Evolutionary conservation across 768 basidiomycete species (phyloP), one percentile per base, ranked within the genome.

Genomic region (Termitomyces sp.): DNA sequence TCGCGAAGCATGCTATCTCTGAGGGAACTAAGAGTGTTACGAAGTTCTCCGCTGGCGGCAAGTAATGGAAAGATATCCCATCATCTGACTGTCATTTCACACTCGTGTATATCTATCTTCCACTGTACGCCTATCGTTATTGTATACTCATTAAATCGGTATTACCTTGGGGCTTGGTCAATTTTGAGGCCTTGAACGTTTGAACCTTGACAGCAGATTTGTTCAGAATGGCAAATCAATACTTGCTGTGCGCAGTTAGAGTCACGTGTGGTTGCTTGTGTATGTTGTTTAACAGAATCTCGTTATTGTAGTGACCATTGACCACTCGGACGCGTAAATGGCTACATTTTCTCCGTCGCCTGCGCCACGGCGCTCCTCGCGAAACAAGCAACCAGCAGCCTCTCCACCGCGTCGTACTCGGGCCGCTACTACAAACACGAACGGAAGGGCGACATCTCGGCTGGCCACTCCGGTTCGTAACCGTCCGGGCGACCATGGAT

Each of bases 1-100:
- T 92, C 45, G 86, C 88, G 56, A 91, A 92, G 78, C 90, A 91
- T 67, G 90, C 90, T 64, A 91, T 91, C 73, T 91, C 88, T 7
- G 90, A 92, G 75, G 89, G 89, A 58, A 55, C 50, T 31, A 63
- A 57, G 45, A 62, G 59, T 19, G 61, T 60, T 6, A 51, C 59
- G 54, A 79, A 83, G 66, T 83, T 83, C 71, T 82, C 82, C 21
- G 76, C 79, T 19, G 78, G 74, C 23, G 72, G 77, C 5, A 79
- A 79, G 68, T 78, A 72, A 62, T 14, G 35, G 23, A 23, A 45
- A 21, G 31, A 23, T 23, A 10, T 28, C 9, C 12, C 31, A n/a
- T 10, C 28, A 8, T 12, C 42, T 33, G 48, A 19, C 28, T 41
- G 44, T 52, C 19, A 33, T 47, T 12, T 38, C 10, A 38, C 37